Evolutionary conservation across 176 grass and related monocot species (phyloP).

Genomic region (Tuctoria greenei): DNA sequence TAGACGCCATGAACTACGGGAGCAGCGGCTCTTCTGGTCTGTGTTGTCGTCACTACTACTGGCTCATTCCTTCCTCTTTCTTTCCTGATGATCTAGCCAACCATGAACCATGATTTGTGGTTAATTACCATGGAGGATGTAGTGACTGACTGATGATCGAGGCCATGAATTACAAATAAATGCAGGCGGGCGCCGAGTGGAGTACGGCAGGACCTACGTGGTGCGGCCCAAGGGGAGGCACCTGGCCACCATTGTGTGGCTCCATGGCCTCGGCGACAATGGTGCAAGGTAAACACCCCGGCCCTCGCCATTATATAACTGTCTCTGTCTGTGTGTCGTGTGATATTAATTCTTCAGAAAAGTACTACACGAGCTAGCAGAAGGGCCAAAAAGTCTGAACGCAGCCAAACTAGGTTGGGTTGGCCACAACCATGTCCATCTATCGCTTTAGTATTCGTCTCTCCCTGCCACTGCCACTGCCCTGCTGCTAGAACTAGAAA

Average conservation of each 20-base stretch:
- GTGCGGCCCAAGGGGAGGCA: constrained; percentile 94
- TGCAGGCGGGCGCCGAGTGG: constrained; percentile 54
- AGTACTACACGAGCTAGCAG: neutral
- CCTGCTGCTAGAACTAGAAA: constrained; percentile 37
- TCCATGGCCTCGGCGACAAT: constrained; percentile 94
- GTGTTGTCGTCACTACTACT: neutral
- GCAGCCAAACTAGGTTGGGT: neutral
- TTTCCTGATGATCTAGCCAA: neutral
- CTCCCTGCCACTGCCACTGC: constrained; percentile 6
- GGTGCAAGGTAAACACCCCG: constrained; percentile 54
- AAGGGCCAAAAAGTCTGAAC: neutral
- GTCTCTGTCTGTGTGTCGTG: too few species aligned
- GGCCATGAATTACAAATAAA: neutral
- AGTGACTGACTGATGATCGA: neutral
- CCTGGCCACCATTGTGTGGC: constrained; percentile 90
- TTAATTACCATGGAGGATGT: too few species aligned
- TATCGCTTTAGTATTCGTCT: constrained; percentile 37
- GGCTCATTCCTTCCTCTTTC: neutral
- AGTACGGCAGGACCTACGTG: constrained; percentile 92
- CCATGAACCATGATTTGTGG: neutral
- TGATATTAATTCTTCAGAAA: neutral
- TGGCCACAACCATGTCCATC: neutral
- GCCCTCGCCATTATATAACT: too few species aligned
- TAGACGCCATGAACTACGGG: constrained; percentile 60
- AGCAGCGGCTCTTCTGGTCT: constrained; percentile 68